Conservation (phyloP, 2,329 filamentous ascomycete genomes). For the Colletotrichum somersetense region DNA sequence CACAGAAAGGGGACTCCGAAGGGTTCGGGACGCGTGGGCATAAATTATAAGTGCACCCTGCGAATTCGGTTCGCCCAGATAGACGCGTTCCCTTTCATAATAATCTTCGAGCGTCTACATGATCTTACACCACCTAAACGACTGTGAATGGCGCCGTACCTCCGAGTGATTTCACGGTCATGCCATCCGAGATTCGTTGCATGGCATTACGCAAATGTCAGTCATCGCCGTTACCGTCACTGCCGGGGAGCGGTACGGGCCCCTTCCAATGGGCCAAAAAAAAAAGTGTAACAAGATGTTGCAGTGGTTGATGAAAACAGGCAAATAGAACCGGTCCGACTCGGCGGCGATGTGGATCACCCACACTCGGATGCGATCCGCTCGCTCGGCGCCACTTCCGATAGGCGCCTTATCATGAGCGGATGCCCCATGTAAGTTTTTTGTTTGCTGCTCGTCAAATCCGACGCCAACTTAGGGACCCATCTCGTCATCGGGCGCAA, state of each 20-base stretch:
- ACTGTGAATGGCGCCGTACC: neutral
- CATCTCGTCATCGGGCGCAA: neutral
- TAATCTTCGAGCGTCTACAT: too few species aligned
- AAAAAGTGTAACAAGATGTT: too few species aligned
- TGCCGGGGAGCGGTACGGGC: neutral
- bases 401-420: constrained; percentile 12
- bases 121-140: neutral
- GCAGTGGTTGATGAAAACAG: neutral
- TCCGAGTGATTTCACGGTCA: neutral
- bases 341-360: neutral
- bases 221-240: neutral
- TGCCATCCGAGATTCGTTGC: neutral
- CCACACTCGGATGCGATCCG: constrained; percentile 13
- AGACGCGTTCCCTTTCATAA: neutral
- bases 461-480: neutral
- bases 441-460: neutral
- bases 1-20: neutral
- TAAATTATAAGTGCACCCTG: too few species aligned
- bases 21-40: too few species aligned
- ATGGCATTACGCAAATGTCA: neutral
- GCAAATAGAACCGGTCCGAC: neutral
- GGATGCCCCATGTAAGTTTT: neutral
- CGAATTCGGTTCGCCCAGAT: neutral
- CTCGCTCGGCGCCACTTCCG: constrained; percentile 20
- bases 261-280: too few species aligned